A percentile compares a stretch with the other conserved stretches of the same genome.
These are phyloP conservation scores for Mycosarcoma mackinlayi DNA, from an alignment of 1,284 basidiomycete species.

Conservation along the genomic window DNA sequence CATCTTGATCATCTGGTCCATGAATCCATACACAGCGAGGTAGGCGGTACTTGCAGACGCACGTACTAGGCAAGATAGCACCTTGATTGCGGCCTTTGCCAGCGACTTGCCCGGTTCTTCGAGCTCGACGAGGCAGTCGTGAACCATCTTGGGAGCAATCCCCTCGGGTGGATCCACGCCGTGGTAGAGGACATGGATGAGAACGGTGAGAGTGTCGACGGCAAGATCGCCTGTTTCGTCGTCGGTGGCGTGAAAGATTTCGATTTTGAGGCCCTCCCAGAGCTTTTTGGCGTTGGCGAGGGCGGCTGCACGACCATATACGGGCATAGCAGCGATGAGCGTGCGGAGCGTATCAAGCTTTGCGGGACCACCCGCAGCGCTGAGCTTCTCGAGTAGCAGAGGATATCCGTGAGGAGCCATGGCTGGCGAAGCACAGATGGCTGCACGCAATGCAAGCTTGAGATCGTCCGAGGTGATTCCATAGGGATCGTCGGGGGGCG, in stretches of 20 bases:
- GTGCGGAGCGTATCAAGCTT: slow-evolving; percentile 73
- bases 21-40: slow-evolving; percentile 43
- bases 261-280: slow-evolving; percentile 63
- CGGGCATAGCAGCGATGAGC: slow-evolving; percentile 57
- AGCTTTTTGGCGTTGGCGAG: slow-evolving; percentile 52
- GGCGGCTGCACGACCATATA: slow-evolving; percentile 62
- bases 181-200: slow-evolving; percentile 60
- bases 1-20: slow-evolving; percentile 70
- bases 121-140: slow-evolving; percentile 56
- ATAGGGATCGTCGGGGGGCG: slow-evolving; percentile 93
- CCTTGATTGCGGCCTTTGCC: slow-evolving; percentile 53
- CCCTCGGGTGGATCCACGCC: slow-evolving; percentile 55
- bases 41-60: slow-evolving; percentile 50
- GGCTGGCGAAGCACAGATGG: slow-evolving; percentile 80
- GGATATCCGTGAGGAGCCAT: slow-evolving; percentile 88
- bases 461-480: slow-evolving; percentile 91
- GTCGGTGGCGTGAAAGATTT: slow-evolving; percentile 67
- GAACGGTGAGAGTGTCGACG: slow-evolving; percentile 48
- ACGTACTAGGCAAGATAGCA: slow-evolving; percentile 48
- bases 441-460: slow-evolving; percentile 77
- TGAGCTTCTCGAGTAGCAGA: slow-evolving; percentile 90
- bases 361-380: slow-evolving; percentile 81
- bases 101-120: slow-evolving; percentile 60
- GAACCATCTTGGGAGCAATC: slow-evolving; percentile 57
- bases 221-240: slow-evolving; percentile 57